These are phyloP conservation scores for Phytophthora sp. DNA, from an alignment of 352 stramenopile species.

Conservation along the genomic window DNA sequence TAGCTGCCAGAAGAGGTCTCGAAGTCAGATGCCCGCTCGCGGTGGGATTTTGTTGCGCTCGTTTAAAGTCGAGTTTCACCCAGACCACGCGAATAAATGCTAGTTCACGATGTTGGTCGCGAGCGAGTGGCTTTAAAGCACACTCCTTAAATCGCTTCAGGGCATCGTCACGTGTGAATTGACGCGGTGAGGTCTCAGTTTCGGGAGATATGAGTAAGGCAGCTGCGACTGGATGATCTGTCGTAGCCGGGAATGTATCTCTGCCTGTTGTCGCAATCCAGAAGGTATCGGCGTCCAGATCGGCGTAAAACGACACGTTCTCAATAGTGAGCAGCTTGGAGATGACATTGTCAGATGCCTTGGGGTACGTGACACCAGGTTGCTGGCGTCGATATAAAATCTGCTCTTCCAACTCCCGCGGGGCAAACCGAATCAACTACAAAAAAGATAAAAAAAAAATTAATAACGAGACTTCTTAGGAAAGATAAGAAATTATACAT, in stretches of 20 bases:
- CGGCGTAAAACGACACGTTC: slow-evolving; percentile 68
- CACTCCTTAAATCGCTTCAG: slow-evolving; percentile 47
- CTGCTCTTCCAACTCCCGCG: slow-evolving; percentile 58
- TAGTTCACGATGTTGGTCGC: slow-evolving; percentile 49
- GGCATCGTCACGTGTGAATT: slow-evolving; percentile 22
- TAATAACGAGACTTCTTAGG: too few relatives aligned
- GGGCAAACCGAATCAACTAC: slow-evolving; percentile 61
- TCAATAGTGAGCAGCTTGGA: slow-evolving; percentile 72
- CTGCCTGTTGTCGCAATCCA: slow-evolving; percentile 14
- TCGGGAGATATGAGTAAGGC: neutral
- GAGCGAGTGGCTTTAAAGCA: slow-evolving; percentile 34
- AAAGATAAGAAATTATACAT: too few relatives aligned
- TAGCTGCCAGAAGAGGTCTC: slow-evolving; percentile 34
- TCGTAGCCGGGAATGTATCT: neutral
- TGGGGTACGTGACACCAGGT: slow-evolving; percentile 54
- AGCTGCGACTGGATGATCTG: slow-evolving; percentile 5
- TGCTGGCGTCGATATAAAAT: slow-evolving; percentile 70
- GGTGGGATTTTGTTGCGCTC: neutral
- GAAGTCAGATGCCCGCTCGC: neutral
- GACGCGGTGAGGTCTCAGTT: neutral
- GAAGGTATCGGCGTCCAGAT: slow-evolving; percentile 50
- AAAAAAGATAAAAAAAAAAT: slow-evolving; percentile 1
- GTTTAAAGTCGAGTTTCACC: slow-evolving; percentile 68
- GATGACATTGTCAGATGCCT: slow-evolving; percentile 27
- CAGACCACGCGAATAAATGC: slow-evolving; percentile 58